These are phyloP conservation scores for Penicillium sp. DNA, from an alignment of 2,329 filamentous ascomycete genomes.

Conservation along the genomic window DNA sequence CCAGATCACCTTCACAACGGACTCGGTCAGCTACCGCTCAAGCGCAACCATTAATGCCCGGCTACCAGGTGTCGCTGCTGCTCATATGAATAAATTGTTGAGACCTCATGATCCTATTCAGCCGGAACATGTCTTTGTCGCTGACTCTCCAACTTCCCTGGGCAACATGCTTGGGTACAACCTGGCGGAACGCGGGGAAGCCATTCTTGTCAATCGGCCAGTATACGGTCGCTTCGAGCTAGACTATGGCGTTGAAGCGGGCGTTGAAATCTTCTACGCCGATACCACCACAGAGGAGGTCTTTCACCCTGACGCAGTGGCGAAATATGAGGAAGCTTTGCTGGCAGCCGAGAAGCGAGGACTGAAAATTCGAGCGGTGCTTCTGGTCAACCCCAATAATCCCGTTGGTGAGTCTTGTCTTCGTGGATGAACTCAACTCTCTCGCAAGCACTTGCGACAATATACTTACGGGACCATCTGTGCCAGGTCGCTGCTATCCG, in stretches of 20 bases:
- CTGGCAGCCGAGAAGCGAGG: conserved; percentile 31
- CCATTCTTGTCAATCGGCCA: conserved; percentile 47
- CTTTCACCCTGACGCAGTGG: conserved; percentile 35
- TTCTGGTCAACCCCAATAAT: conserved; percentile 48
- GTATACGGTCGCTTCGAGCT: conserved; percentile 50
- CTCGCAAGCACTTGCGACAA: not conserved
- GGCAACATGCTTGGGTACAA: conserved; percentile 45
- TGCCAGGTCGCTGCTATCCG: conserved; percentile 45
- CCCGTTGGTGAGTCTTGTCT: conserved; percentile 34
- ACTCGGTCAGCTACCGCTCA: conserved; percentile 43
- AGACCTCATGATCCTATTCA: conserved; percentile 34
- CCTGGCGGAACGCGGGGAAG: conserved; percentile 47
- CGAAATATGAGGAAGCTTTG: conserved; percentile 41
- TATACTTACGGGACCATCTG: conserved; percentile 4
- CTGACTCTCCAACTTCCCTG: conserved; percentile 44
- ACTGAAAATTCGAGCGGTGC: conserved; percentile 38
- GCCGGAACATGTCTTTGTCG: conserved; percentile 39
- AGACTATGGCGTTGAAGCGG: conserved; percentile 49
- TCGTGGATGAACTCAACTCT: not conserved
- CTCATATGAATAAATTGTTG: conserved; percentile 45
- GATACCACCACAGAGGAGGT: conserved; percentile 39
- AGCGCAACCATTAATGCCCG: conserved; percentile 38
- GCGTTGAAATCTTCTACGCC: conserved; percentile 40
- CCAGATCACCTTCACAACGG: conserved; percentile 32
- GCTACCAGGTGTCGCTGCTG: conserved; percentile 43